A percentile compares a stretch with the other conserved stretches of the same genome.
Evolutionary conservation across 1,284 basidiomycete genomes (phyloP).

Genomic region (Rhodotorula sp.): DNA sequence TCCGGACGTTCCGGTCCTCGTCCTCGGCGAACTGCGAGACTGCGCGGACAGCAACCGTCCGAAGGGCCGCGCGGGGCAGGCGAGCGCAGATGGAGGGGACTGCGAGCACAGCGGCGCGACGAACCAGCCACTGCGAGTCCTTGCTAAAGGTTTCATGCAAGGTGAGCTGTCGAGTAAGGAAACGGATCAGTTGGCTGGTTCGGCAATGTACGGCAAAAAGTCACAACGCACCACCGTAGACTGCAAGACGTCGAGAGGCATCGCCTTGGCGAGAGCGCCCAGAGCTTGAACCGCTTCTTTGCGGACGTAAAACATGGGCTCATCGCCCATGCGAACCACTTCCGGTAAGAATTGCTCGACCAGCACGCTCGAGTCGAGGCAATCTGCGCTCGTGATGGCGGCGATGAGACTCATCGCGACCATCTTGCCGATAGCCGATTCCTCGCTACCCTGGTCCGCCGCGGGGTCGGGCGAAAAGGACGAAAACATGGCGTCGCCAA

Average conservation of each 20-base stretch:
- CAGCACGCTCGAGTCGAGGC: conserved; percentile 61
- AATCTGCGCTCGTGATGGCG: conserved; percentile 60
- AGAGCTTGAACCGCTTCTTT: conserved; percentile 87
- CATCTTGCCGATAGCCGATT: conserved; percentile 81
- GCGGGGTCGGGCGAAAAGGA: conserved; percentile 33
- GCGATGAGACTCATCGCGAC: conserved; percentile 93
- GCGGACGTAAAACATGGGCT: conserved; percentile 78
- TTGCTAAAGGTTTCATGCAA: conserved; percentile 69
- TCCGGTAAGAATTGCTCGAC: conserved; percentile 74
- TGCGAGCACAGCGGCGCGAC: conserved; percentile 83
- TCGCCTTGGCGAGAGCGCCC: conserved; percentile 80
- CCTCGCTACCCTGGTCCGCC: conserved; percentile 50
- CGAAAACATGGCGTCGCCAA: conserved; percentile 20
- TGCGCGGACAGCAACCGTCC: conserved; percentile 63
- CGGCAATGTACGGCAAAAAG: neutral
- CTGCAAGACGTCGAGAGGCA: conserved; percentile 67
- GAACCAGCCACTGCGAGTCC: conserved; percentile 79
- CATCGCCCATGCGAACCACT: conserved; percentile 72
- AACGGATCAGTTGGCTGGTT: neutral
- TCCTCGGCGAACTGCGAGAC: conserved; percentile 67
- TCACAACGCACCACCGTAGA: conserved; percentile 60
- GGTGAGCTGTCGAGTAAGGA: conserved; percentile 60
- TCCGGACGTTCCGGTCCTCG: conserved; percentile 68
- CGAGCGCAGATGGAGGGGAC: conserved; percentile 75
- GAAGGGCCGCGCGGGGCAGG: conserved; percentile 59